Conservation (phyloP, 176 grass and related monocot species). For the Bothriochloa decipiens region DNA sequence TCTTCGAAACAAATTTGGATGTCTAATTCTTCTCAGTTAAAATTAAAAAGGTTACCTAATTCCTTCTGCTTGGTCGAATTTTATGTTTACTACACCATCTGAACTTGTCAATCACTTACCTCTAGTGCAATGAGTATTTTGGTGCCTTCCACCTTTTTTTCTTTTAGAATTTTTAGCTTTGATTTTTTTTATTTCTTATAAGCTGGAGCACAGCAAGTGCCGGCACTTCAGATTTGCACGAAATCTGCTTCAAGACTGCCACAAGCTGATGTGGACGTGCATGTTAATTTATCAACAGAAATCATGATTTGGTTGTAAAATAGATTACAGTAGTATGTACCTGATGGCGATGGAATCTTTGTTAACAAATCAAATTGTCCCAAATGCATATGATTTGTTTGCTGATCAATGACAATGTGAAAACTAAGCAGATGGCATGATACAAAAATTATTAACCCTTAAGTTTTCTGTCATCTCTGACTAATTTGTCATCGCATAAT, state of each 20-base stretch:
- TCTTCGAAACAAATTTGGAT: neutral
- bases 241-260: slow-evolving; percentile 17
- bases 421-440: too few relatives aligned
- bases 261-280: slow-evolving; percentile 8
- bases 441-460: too few relatives aligned
- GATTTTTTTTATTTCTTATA: neutral
- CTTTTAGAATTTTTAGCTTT: neutral
- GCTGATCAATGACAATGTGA: neutral
- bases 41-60: neutral
- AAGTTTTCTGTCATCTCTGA: too few relatives aligned
- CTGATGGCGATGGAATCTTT: neutral
- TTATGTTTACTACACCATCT: neutral
- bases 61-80: neutral
- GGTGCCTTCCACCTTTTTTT: neutral
- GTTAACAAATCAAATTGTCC: neutral
- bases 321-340: neutral
- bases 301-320: neutral
- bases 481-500: too few relatives aligned
- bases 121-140: neutral
- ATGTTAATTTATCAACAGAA: slow-evolving; percentile 5
- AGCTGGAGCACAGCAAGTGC: neutral
- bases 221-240: neutral
- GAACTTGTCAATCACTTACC: neutral
- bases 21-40: neutral
- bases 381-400: neutral